Evolutionary conservation across 192 early-diverging fungal genomes (phyloP).

Genomic region (Mortierella claussenii): DNA sequence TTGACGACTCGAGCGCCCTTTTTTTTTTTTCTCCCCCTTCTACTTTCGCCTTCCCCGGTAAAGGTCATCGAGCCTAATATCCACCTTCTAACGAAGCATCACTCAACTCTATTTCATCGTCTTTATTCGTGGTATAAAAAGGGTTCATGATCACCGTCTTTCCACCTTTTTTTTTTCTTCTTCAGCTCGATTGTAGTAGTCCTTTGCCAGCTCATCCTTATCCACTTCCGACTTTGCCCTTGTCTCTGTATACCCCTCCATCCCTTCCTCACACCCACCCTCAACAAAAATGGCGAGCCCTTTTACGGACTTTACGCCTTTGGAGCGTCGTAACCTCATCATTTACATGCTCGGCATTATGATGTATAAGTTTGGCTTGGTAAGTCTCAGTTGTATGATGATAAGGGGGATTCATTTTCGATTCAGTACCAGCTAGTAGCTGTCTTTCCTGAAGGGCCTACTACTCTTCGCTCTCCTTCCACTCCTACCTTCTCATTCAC

Average conservation of each 20-base stretch:
- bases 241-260: too few relatives aligned
- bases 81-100: not conserved
- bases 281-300: constrained; percentile 19
- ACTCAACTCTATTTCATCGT: not conserved
- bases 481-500: not conserved
- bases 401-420: too few relatives aligned
- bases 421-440: not conserved
- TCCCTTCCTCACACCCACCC: too few relatives aligned
- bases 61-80: not conserved
- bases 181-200: too few relatives aligned
- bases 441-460: not conserved
- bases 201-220: too few relatives aligned
- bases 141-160: too few relatives aligned
- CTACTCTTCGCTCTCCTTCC: not conserved
- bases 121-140: not conserved
- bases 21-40: not conserved
- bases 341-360: constrained; percentile 69
- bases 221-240: too few relatives aligned
- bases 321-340: constrained; percentile 56
- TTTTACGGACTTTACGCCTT: constrained; percentile 61
- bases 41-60: not conserved
- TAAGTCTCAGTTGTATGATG: too few relatives aligned
- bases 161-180: not conserved
- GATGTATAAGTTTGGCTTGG: constrained; percentile 66
- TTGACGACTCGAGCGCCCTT: not conserved